Base-by-base conservation (phyloP, 495 filamentous ascomycete genomes). In the Cercophora scortea region DNA sequence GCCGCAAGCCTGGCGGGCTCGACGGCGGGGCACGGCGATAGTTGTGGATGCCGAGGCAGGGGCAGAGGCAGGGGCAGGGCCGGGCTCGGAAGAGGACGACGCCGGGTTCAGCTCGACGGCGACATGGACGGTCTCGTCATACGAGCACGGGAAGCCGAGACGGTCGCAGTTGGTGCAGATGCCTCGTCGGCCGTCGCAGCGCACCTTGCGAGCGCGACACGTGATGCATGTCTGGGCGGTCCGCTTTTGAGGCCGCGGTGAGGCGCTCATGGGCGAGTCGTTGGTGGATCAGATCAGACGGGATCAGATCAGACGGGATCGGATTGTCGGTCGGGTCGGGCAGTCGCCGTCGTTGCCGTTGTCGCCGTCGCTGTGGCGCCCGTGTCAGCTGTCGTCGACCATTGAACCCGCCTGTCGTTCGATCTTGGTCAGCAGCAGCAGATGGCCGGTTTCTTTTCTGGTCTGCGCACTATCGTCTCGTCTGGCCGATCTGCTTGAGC, bases 161-260 rank as follows among this genome's bases (percentile, higher is more conserved):
- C 74, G 74, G 47, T 76, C 71, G 58, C 74, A 77, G 61, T 75
- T 76, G 55, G 68, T 65, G 53, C 74, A 77, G 47, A 68, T 58
- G 15, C 62, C 64, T 12, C 66, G 71, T 0, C 67, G 67, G 10
- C 74, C 74, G 47, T 77, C 73, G 58, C 74, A 77, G 19, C 73
- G 72, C 13, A 77, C 74, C 60, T 77, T 77, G 53, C 74, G 72
- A 32, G 68, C 66, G 11, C 74, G 71, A 52, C 74, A 77, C 8
- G 73, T 72, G 51, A 70, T 63, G 56, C 73, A 76, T 32, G 73
- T 77, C 38, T 47, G 50, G 33, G 59, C 53, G 25, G 57, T 56
- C 46, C 60, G 60, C 52, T 63, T 67, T 44, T 59, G 64, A 7
- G 61, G 54, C 13, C 56, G 63, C 13, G 63, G 58, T 25, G 63